These are phyloP conservation scores for Penicillium sp. DNA, from an alignment of 2,329 filamentous ascomycete species.

Conservation along the genomic window DNA sequence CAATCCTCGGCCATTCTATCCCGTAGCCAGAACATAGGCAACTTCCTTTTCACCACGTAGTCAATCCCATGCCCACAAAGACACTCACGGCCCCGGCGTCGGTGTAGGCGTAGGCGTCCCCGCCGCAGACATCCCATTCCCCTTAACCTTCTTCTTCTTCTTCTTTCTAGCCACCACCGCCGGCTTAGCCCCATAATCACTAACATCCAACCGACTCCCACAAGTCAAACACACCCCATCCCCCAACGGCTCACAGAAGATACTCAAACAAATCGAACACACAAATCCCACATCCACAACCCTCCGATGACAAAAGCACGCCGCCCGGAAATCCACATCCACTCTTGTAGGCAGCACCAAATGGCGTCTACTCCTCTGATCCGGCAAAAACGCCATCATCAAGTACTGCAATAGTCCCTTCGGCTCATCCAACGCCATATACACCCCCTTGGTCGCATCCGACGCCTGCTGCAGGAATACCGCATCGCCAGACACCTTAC, in stretches of 20 bases:
- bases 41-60: not conserved
- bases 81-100: constrained; percentile 30
- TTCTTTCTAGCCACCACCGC: constrained; percentile 64
- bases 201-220: constrained; percentile 67
- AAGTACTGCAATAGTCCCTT: constrained; percentile 79
- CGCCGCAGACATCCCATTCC: constrained; percentile 42
- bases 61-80: no score
- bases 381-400: constrained; percentile 85
- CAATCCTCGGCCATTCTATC: no score
- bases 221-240: constrained; percentile 71
- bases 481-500: constrained; percentile 73
- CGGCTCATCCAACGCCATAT: constrained; percentile 55
- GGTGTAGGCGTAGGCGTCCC: constrained; percentile 53
- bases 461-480: constrained; percentile 90
- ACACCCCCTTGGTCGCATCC: constrained; percentile 62
- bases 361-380: constrained; percentile 54
- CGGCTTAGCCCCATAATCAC: constrained; percentile 62
- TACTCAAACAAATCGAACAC: constrained; percentile 91
- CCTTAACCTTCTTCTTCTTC: constrained; percentile 63
- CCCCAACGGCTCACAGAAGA: constrained; percentile 64
- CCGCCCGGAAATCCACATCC: constrained; percentile 87
- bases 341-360: constrained; percentile 73
- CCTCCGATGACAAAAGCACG: constrained; percentile 88
- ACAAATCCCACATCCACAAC: constrained; percentile 91
- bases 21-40: no score